Evolutionary conservation across 2,329 filamentous ascomycete species (phyloP), one percentile per base, ranked within the genome.

Genomic region (Diaporthe humulicola): DNA sequence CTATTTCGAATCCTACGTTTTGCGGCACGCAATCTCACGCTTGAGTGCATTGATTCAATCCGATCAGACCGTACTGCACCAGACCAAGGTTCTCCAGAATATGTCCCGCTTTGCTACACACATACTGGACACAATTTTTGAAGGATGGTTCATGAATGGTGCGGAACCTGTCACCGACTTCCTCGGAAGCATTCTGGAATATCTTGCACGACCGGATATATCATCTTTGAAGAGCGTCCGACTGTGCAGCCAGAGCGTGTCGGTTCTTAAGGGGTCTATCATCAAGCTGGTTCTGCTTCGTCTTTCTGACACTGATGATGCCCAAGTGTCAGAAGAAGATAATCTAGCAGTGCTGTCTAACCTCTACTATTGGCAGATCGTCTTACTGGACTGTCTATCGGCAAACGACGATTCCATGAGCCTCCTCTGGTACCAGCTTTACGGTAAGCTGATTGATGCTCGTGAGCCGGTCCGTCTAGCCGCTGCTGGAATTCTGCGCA

Each of bases 101-200:
- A 88, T 99, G 80, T 93, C 94, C 0, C 91, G 95, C 17, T 93
- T 98, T 77, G 91, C 93, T 42, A 87, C 90, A 3, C 95, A 98
- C 80, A 90, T 98, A 81, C 91, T 93, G 0, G 97, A 99, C 82
- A 94, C 95, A 8, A 93, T 98, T 17, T 98, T 97, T 78, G 97
- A 98, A 83, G 97, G 97, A 22, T 98, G 96, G 95, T 98, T 98
- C 80, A 90, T 98, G 77, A 93, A 97, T 77, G 96, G 96, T 1
- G 94, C 94, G 1, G 94, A 95, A 78, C 89, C 91, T 5, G 90
- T 97, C 78, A 89, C 98, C 42, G 96, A 98, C 79, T 97, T 98
- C 79, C 90, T 93, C 4, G 97, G 96, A 1, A 92, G 93, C 71
- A 85, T 98, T 9, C 84, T 99, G 9, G 97, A 99, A 81, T 96